Evolutionary conservation across 495 filamentous ascomycete genomes (phyloP).

Genomic region (Cercophora sp.): DNA sequence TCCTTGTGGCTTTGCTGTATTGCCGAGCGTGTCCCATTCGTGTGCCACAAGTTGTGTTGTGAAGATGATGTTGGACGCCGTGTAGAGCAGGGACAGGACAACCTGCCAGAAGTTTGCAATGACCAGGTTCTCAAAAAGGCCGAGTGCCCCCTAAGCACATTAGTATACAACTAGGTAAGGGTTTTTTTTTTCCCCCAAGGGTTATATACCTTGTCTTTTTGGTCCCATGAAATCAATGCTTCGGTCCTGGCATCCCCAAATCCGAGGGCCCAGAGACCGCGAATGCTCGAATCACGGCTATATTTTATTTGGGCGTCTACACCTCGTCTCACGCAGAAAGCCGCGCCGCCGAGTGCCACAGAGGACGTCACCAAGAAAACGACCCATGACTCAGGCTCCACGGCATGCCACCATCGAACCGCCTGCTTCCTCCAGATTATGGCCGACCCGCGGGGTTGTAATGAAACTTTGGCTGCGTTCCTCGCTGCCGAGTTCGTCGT

Average conservation of each 20-base stretch:
- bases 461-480: background rate
- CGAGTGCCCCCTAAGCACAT: background rate
- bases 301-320: background rate
- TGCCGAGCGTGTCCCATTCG: background rate
- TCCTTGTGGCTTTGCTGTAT: background rate
- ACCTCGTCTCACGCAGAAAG: background rate
- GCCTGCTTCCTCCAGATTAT: background rate
- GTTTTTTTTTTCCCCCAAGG: too few relatives aligned
- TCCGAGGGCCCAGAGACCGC: background rate
- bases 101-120: constrained; percentile 4
- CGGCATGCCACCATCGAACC: constrained; percentile 1
- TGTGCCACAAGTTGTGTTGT: background rate
- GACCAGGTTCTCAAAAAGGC: background rate
- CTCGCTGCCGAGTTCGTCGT: background rate
- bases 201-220: too few relatives aligned
- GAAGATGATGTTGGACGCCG: constrained; percentile 3
- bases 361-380: background rate
- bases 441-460: background rate
- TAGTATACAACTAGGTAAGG: too few relatives aligned
- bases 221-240: background rate
- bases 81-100: background rate
- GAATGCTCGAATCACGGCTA: background rate
- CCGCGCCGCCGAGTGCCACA: background rate
- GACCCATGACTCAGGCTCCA: background rate
- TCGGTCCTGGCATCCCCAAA: background rate